Evolutionary conservation across 169 alveolate genomes (phyloP).

Genomic region (Plasmodium gonderi): DNA sequence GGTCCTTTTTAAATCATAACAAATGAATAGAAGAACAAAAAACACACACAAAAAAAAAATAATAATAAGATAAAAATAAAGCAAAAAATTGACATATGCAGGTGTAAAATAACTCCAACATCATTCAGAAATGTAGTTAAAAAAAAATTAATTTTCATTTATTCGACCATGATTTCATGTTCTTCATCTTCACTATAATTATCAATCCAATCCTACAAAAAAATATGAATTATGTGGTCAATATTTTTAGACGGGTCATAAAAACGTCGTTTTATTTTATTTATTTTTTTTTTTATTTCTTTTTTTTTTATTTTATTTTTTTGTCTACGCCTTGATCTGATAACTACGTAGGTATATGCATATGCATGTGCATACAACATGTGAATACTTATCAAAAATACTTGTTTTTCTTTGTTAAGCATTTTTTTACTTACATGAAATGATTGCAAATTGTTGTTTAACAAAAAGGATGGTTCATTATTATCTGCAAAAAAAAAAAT

Average conservation of each 20-base stretch:
- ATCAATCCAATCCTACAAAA: conserved; percentile 73
- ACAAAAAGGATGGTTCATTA: conserved; percentile 27
- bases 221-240: neutral
- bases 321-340: neutral
- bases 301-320: conserved; percentile 22
- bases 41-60: neutral
- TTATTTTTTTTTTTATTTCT: neutral
- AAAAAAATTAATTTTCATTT: neutral
- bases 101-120: neutral
- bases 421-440: conserved; percentile 63
- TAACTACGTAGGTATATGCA: neutral
- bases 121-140: neutral
- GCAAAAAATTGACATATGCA: neutral
- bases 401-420: conserved; percentile 6
- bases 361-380: neutral
- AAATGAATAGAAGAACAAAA: neutral
- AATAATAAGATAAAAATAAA: neutral
- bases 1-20: conserved; percentile 70
- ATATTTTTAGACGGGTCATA: conserved; percentile 14
- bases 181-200: conserved; percentile 77
- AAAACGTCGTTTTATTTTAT: neutral
- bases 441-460: conserved; percentile 41
- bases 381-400: neutral
- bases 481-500: conserved; percentile 36
- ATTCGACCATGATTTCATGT: conserved; percentile 74